phyloP scores from a whole-genome alignment of 2,329 filamentous ascomycete species.

The Bipolaris gigantea region DNA sequence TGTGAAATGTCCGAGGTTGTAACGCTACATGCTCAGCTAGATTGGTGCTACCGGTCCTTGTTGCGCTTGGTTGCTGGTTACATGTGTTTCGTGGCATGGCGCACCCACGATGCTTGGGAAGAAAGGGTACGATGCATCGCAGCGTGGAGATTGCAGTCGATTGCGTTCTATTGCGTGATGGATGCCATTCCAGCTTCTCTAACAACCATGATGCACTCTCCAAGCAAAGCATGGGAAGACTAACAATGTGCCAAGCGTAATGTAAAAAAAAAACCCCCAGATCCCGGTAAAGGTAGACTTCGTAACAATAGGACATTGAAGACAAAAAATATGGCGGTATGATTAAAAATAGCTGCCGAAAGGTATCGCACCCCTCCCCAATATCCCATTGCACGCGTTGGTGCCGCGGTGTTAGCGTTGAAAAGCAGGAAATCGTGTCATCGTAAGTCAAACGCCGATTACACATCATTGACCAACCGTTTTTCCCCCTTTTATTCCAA shows the following conservation, averaged over 20 bases:
- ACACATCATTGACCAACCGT: neutral
- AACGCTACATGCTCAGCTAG: no score
- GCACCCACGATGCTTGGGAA: no score
- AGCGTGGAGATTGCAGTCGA: neutral
- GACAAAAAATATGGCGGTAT: constrained; percentile 1
- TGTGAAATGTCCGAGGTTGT: no score
- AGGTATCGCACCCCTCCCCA: neutral
- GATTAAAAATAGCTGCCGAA: neutral
- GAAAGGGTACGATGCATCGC: no score
- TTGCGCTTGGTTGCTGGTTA: no score
- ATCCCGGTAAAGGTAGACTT: neutral
- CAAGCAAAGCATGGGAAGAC: neutral
- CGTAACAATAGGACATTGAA: neutral
- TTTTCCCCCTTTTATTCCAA: neutral
- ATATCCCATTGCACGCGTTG: constrained; percentile 1
- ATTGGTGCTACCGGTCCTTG: no score
- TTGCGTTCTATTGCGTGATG: neutral
- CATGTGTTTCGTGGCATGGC: neutral
- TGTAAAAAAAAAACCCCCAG: neutral
- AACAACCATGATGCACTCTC: neutral
- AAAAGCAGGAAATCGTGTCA: constrained; percentile 11
- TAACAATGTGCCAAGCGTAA: neutral
- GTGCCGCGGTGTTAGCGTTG: constrained; percentile 1
- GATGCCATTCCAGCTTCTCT: neutral
- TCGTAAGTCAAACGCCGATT: constrained; percentile 16